phyloP scores from a whole-genome alignment of 2,329 filamentous ascomycete genomes.

The Aspergillus sp. region DNA sequence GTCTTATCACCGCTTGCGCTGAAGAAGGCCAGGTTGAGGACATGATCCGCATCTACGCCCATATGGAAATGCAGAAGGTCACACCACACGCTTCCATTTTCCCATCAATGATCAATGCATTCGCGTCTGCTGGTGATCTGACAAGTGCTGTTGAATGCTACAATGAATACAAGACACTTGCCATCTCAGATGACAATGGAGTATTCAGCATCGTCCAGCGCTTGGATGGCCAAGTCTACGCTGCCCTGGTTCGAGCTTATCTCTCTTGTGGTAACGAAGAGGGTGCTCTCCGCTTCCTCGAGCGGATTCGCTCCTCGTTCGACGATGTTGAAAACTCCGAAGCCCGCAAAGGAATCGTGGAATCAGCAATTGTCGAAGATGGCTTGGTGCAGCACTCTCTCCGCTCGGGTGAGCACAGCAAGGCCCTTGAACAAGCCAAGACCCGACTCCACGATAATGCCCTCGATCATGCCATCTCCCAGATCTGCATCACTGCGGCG shows the following conservation, averaged over 20 bases:
- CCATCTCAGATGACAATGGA: constrained; percentile 78
- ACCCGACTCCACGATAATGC: constrained; percentile 51
- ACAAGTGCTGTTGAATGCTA: constrained; percentile 90
- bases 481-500: constrained; percentile 72
- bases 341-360: constrained; percentile 59
- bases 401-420: constrained; percentile 62
- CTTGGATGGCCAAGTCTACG: constrained; percentile 80
- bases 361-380: constrained; percentile 64
- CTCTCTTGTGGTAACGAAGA: constrained; percentile 73
- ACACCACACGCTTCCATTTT: constrained; percentile 77
- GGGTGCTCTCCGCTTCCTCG: constrained; percentile 79
- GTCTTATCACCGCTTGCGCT: constrained; percentile 83
- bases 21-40: constrained; percentile 74
- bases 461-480: constrained; percentile 61
- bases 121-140: constrained; percentile 74
- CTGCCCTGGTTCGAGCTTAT: constrained; percentile 86
- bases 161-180: constrained; percentile 85
- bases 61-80: constrained; percentile 78
- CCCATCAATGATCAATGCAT: constrained; percentile 91
- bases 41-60: constrained; percentile 85
- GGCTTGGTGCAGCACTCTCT: constrained; percentile 78
- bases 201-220: constrained; percentile 64
- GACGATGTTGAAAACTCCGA: constrained; percentile 46
- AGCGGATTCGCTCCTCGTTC: constrained; percentile 64
- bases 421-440: constrained; percentile 72